A percentile compares a stretch with the other conserved stretches of the same genome.
These are phyloP conservation scores for Avicennia marina DNA, from an alignment of 257 asterid species.

Conservation along the genomic window DNA sequence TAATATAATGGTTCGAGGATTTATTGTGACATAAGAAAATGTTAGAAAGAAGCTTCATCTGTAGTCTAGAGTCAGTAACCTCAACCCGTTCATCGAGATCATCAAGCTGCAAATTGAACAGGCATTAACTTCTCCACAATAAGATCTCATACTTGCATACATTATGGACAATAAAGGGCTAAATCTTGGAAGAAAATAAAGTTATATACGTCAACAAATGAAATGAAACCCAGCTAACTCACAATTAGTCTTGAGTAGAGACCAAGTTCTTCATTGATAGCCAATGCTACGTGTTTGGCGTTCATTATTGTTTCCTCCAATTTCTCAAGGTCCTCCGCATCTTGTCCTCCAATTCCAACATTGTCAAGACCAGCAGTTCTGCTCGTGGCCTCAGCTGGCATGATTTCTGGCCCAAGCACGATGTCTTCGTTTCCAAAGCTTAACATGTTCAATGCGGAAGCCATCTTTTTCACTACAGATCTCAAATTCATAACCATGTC, in stretches of 20 bases:
- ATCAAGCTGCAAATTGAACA: slow-evolving; percentile 44
- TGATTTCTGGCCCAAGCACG: slow-evolving; percentile 89
- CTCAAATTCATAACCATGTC: slow-evolving; percentile 71
- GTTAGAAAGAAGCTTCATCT: slow-evolving; percentile 37
- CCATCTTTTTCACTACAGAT: slow-evolving; percentile 78
- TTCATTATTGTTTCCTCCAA: slow-evolving; percentile 83
- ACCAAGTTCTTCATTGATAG: slow-evolving; percentile 91
- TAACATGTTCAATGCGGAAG: slow-evolving; percentile 78
- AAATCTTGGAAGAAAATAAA: neutral
- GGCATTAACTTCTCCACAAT: slow-evolving; percentile 8
- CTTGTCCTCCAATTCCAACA: slow-evolving; percentile 91
- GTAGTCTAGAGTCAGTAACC: slow-evolving; percentile 65
- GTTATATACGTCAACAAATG: neutral
- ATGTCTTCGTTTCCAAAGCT: slow-evolving; percentile 79
- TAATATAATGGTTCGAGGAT: too few relatives aligned
- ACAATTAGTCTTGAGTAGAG: slow-evolving; percentile 88
- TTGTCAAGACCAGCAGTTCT: slow-evolving; percentile 79
- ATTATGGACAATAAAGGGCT: neutral
- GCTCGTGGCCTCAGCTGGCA: slow-evolving; percentile 77
- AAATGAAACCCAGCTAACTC: slow-evolving; percentile 30
- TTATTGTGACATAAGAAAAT: too few relatives aligned
- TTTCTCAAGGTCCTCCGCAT: slow-evolving; percentile 81
- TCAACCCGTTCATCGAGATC: slow-evolving; percentile 81
- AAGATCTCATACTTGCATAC: neutral
- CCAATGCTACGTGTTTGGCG: slow-evolving; percentile 90